Percentiles rank a stretch among this genome's conserved stretches.
phyloP scores from a whole-genome alignment of 2,329 filamentous ascomycete species.

The Akanthomyces muscarius region DNA sequence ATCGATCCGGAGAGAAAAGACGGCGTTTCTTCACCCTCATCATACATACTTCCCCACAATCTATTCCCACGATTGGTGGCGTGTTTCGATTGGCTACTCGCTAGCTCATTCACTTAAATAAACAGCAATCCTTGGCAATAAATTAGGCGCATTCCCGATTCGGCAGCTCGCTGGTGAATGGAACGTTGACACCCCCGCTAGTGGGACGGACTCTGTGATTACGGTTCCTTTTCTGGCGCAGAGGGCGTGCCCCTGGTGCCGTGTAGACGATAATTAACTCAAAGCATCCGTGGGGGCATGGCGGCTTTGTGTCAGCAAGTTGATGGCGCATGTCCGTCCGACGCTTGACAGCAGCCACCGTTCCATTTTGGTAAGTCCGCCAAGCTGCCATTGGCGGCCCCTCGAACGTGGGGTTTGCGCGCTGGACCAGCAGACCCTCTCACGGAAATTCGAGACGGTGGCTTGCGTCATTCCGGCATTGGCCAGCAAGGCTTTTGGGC shows the following conservation, averaged over 20 bases:
- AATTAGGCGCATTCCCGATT: slow-evolving; percentile 5
- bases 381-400: background rate
- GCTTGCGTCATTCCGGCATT: background rate
- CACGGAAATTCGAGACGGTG: background rate
- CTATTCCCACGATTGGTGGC: background rate
- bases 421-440: background rate
- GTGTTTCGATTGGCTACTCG: background rate
- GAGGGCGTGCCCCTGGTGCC: background rate
- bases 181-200: slow-evolving; percentile 8
- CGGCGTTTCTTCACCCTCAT: background rate
- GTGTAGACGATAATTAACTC: background rate
- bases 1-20: background rate
- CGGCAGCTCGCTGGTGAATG: slow-evolving; percentile 2
- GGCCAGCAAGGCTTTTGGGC: background rate
- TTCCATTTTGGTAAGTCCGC: slow-evolving; percentile 3
- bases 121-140: background rate
- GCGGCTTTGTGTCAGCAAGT: background rate
- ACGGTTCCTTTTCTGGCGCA: too few species aligned
- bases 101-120: background rate
- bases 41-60: background rate
- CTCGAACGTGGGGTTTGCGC: slow-evolving; percentile 3
- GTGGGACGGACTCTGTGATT: background rate
- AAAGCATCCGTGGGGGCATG: background rate
- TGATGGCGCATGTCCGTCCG: background rate
- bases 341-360: background rate